These are phyloP conservation scores for Cinnamomum micranthum DNA, from an alignment of 164 flowering plant genomes.

Conservation along the genomic window DNA sequence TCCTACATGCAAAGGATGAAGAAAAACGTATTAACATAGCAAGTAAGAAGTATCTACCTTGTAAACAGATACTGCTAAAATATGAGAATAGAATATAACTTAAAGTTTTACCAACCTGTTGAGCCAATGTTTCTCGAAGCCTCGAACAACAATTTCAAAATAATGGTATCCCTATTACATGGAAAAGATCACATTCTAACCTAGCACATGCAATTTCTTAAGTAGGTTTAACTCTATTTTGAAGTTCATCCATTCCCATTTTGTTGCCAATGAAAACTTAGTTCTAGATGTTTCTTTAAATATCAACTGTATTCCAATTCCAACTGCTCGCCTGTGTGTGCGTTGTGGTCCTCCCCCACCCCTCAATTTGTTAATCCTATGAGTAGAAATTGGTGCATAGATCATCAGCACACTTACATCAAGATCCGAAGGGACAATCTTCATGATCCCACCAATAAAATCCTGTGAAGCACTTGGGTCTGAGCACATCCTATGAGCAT, in stretches of 20 bases:
- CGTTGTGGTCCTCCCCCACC: too few species aligned
- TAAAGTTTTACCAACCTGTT: too few species aligned
- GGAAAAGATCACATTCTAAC: too few species aligned
- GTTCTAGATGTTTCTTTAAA: not conserved
- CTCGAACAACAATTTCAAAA: not conserved
- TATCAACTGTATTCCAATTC: not conserved
- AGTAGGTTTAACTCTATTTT: not conserved
- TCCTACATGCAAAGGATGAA: too few species aligned
- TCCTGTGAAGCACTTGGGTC: constrained; percentile 63
- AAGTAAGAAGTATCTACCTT: too few species aligned
- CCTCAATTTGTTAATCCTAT: not conserved
- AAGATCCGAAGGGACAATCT: constrained; percentile 82
- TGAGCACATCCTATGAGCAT: constrained; percentile 34
- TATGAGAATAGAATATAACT: too few species aligned
- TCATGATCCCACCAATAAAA: constrained; percentile 83
- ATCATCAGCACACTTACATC: constrained; percentile 58
- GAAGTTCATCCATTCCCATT: not conserved
- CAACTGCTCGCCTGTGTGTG: too few species aligned
- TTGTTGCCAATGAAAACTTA: not conserved
- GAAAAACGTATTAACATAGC: too few species aligned
- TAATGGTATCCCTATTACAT: not conserved
- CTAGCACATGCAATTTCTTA: too few species aligned
- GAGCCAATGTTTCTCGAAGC: not conserved
- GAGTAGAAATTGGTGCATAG: not conserved
- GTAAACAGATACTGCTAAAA: too few species aligned